Conservation (phyloP, 345 rosid species). For the Hirschfeldia incana region DNA sequence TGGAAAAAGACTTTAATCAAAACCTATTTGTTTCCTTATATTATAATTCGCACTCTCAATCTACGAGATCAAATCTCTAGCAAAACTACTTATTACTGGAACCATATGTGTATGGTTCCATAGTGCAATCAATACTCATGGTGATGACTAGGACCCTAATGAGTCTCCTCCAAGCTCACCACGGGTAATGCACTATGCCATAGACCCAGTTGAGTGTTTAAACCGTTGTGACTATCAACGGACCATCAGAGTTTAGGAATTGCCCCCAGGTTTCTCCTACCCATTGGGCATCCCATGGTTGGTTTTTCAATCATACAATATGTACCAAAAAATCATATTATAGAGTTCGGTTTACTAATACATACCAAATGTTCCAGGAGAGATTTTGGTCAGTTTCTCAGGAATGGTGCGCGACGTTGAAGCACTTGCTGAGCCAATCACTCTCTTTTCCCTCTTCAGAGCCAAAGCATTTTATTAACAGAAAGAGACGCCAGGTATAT, state of each 20-base stretch:
- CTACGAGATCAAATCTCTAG: conserved; percentile 2
- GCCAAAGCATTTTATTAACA: conserved; percentile 72
- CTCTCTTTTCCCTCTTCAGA: conserved; percentile 77
- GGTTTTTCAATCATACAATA: neutral
- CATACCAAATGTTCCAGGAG: conserved; percentile 81
- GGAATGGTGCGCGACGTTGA: conserved; percentile 70
- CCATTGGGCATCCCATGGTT: too few relatives aligned
- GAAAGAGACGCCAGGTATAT: neutral
- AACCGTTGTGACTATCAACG: neutral
- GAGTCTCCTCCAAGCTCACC: neutral
- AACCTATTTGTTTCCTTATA: neutral
- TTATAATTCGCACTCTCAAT: conserved; percentile 8
- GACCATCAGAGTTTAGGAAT: neutral
- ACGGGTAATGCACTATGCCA: neutral
- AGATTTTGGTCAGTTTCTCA: conserved; percentile 80
- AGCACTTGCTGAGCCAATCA: conserved; percentile 72
- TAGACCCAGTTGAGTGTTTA: conserved; percentile 14
- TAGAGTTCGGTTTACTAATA: neutral
- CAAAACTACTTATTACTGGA: neutral
- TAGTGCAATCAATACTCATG: neutral
- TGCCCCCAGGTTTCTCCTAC: neutral
- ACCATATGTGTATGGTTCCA: neutral
- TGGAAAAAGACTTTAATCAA: neutral
- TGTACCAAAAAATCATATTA: neutral
- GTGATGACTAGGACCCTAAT: neutral